Percentiles rank a stretch among this genome's conserved stretches.
Evolutionary conservation across 1,284 basidiomycete genomes (phyloP).

Genomic region (Mixia osmundae): DNA sequence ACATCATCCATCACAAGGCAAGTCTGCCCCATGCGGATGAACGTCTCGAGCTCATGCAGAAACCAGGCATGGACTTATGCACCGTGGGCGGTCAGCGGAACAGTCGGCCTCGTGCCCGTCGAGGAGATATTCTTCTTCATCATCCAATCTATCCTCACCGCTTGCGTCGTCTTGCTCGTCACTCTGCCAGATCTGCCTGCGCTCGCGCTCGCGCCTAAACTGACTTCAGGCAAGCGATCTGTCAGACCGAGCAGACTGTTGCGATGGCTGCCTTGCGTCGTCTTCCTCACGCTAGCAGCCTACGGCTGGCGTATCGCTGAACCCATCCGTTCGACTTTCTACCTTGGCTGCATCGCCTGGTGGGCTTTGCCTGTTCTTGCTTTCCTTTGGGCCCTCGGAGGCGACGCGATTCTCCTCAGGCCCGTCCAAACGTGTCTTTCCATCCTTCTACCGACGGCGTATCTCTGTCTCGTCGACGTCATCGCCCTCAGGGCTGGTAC

Average conservation of each 20-base stretch:
- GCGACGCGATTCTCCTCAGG: constrained; percentile 8
- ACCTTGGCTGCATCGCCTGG: constrained; percentile 16
- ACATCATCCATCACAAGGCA: constrained; percentile 8
- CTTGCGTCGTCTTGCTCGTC: constrained; percentile 16
- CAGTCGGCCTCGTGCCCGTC: constrained; percentile 12
- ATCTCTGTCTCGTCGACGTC: constrained; percentile 18
- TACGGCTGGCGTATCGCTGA: constrained; percentile 8
- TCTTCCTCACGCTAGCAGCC: constrained; percentile 8
- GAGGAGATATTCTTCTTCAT: constrained; percentile 21
- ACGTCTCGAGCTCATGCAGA: background rate
- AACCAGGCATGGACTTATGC: background rate
- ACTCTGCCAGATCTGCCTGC: constrained; percentile 11
- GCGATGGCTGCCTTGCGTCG: constrained; percentile 1
- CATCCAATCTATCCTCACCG: constrained; percentile 20
- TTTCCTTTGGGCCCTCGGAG: constrained; percentile 11
- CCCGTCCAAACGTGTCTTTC: constrained; percentile 6
- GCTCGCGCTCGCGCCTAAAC: no score
- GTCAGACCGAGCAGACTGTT: background rate
- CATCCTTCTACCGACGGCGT: constrained; percentile 16
- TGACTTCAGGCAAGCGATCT: background rate
- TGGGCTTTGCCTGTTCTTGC: constrained; percentile 18
- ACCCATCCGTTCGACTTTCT: constrained; percentile 12
- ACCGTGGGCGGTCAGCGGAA: constrained; percentile 6
- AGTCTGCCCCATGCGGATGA: constrained; percentile 6
- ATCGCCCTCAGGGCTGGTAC: constrained; percentile 17